Percentiles rank a stretch among this genome's conserved stretches.
phyloP scores from a whole-genome alignment of 1,284 basidiomycete species.

The Phellopilus nigrolimitatus region DNA sequence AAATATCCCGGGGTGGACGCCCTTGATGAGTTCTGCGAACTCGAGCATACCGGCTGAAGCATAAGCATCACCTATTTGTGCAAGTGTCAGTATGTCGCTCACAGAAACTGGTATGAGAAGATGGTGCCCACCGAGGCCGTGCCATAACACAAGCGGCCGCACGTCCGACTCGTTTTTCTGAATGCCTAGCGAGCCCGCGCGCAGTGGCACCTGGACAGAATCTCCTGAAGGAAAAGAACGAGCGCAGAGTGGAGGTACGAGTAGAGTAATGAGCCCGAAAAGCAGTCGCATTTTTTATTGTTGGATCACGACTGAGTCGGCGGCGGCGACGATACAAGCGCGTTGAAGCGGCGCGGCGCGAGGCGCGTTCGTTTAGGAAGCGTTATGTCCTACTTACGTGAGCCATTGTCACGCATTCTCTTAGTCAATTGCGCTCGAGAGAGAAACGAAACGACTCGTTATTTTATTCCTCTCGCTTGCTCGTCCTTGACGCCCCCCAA shows the following conservation, averaged over 20 bases:
- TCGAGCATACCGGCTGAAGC: constrained; percentile 62
- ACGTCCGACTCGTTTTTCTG: constrained; percentile 19
- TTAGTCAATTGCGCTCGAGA: too few species aligned
- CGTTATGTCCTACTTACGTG: too few species aligned
- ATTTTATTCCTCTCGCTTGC: neutral
- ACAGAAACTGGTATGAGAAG: constrained; percentile 36
- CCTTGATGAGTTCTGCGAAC: constrained; percentile 63
- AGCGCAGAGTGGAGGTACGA: constrained; percentile 1
- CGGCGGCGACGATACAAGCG: too few species aligned
- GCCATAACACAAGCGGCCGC: constrained; percentile 89
- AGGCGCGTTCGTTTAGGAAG: neutral
- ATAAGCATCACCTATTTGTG: constrained; percentile 55
- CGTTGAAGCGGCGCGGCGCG: too few species aligned
- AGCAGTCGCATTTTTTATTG: neutral
- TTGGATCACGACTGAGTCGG: neutral
- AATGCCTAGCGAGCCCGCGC: neutral
- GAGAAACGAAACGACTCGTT: too few species aligned
- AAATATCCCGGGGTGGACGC: constrained; percentile 79
- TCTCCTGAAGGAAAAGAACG: neutral
- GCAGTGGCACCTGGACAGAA: neutral
- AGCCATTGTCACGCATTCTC: neutral
- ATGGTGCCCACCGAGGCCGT: constrained; percentile 70
- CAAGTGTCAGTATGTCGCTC: constrained; percentile 32
- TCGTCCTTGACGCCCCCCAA: too few species aligned
- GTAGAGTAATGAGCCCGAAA: neutral